A percentile compares a stretch with the other conserved stretches of the same genome.
These are phyloP conservation scores for Yarrowia hollandica DNA, from an alignment of 805 yeast species.

Conservation along the genomic window DNA sequence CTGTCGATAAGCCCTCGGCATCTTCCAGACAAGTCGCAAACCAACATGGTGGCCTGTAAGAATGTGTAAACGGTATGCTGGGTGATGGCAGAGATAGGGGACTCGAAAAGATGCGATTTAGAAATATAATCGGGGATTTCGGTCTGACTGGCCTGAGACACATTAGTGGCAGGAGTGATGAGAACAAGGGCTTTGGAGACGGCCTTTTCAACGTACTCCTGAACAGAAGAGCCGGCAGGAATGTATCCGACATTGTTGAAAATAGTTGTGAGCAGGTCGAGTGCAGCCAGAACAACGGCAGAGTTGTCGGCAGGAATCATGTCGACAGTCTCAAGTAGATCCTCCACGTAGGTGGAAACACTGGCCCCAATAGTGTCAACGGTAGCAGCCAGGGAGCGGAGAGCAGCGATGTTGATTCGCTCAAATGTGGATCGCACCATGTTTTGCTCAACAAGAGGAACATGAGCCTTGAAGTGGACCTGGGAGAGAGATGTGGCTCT, in stretches of 20 bases:
- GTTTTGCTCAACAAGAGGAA: constrained; percentile 32
- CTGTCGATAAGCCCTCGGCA: constrained; percentile 60
- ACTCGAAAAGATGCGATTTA: constrained; percentile 33
- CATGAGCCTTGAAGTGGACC: constrained; percentile 53
- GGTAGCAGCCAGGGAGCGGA: constrained; percentile 34
- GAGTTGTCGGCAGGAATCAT: constrained; percentile 29
- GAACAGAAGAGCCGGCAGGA: constrained; percentile 25
- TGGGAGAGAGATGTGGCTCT: constrained; percentile 50
- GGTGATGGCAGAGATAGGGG: constrained; percentile 7
- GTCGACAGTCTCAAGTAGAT: constrained; percentile 12
- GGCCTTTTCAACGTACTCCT: constrained; percentile 26
- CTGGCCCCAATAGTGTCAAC: constrained; percentile 49
- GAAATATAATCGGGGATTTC: constrained; percentile 33
- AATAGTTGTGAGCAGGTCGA: not conserved
- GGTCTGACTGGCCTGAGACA: constrained; percentile 12
- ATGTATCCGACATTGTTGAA: constrained; percentile 11
- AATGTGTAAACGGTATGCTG: constrained; percentile 46
- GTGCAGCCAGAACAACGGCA: constrained; percentile 9
- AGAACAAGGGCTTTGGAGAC: constrained; percentile 10
- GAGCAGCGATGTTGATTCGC: constrained; percentile 49
- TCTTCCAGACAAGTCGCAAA: constrained; percentile 57
- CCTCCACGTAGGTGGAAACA: constrained; percentile 44
- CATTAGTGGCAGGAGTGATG: constrained; percentile 10
- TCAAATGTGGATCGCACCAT: constrained; percentile 58
- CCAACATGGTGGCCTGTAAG: constrained; percentile 51